Evolutionary conservation across 2,329 filamentous ascomycete species (phyloP).

Genomic region (Phialophora verrucosa): DNA sequence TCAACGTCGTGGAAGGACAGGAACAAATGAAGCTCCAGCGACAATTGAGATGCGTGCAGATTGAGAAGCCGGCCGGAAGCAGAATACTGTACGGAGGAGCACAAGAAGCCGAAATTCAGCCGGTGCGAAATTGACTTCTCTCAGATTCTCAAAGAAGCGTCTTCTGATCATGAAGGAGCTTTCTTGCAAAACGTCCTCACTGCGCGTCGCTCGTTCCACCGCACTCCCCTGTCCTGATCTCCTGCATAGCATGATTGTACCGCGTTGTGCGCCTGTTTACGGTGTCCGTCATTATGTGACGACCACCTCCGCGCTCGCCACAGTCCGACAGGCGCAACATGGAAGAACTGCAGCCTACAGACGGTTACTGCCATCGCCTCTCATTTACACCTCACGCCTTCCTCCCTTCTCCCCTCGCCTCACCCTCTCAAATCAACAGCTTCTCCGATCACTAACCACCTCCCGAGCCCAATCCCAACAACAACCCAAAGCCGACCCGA

Average conservation of each 20-base stretch:
- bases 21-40: background rate
- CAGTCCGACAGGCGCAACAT: conserved; percentile 34
- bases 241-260: conserved; percentile 37
- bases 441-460: conserved; percentile 36
- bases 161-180: conserved; percentile 25
- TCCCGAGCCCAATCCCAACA: conserved; percentile 34
- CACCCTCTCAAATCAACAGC: conserved; percentile 17
- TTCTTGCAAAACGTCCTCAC: conserved; percentile 18
- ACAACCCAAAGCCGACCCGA: conserved; percentile 38
- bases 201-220: conserved; percentile 1
- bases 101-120: conserved; percentile 20
- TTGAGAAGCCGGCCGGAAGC: background rate
- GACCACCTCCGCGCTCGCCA: conserved; percentile 29
- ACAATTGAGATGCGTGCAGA: background rate
- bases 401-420: conserved; percentile 28
- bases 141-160: conserved; percentile 13
- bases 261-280: conserved; percentile 33
- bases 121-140: conserved; percentile 26
- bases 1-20: conserved; percentile 8
- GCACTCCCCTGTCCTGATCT: background rate
- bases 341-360: conserved; percentile 35
- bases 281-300: conserved; percentile 39
- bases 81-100: background rate
- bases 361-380: conserved; percentile 29
- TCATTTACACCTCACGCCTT: conserved; percentile 16